Percentiles rank a stretch among this genome's conserved stretches.
phyloP scores from a whole-genome alignment of 495 filamentous ascomycete genomes.

The Penicillium angulare region DNA sequence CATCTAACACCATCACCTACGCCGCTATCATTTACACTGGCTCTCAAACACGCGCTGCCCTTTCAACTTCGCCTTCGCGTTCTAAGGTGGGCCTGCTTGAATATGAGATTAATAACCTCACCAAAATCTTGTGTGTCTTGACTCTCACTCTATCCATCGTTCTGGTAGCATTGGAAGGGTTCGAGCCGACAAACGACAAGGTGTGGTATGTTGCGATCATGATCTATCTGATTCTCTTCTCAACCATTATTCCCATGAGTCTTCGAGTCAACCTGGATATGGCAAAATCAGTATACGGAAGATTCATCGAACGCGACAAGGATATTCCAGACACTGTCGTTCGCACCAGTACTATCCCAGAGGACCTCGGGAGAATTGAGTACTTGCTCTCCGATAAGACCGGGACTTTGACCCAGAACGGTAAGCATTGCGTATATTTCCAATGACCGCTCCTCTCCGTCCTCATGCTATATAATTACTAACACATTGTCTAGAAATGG shows the following conservation, averaged over 20 bases:
- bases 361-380: conserved; percentile 93
- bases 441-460: background rate
- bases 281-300: conserved; percentile 93
- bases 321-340: conserved; percentile 92
- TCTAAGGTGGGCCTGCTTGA: conserved; percentile 93
- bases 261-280: conserved; percentile 95
- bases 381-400: conserved; percentile 98
- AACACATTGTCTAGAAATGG: conserved; percentile 66
- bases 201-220: conserved; percentile 93
- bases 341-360: conserved; percentile 93
- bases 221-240: conserved; percentile 96
- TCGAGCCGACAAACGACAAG: conserved; percentile 62
- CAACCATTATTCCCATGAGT: conserved; percentile 96
- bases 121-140: conserved; percentile 90
- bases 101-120: conserved; percentile 96
- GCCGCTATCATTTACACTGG: conserved; percentile 94
- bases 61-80: conserved; percentile 87
- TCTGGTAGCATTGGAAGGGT: conserved; percentile 84
- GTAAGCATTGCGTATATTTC: conserved; percentile 28
- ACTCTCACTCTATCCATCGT: conserved; percentile 83
- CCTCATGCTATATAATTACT: background rate
- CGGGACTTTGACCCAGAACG: conserved; percentile 93
- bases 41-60: conserved; percentile 86
- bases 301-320: conserved; percentile 88
- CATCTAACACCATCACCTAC: conserved; percentile 81